A percentile compares a stretch with the other conserved stretches of the same genome.
phyloP scores from a whole-genome alignment of 108 stramenopile genomes.

The Conticribra weissflogii region DNA sequence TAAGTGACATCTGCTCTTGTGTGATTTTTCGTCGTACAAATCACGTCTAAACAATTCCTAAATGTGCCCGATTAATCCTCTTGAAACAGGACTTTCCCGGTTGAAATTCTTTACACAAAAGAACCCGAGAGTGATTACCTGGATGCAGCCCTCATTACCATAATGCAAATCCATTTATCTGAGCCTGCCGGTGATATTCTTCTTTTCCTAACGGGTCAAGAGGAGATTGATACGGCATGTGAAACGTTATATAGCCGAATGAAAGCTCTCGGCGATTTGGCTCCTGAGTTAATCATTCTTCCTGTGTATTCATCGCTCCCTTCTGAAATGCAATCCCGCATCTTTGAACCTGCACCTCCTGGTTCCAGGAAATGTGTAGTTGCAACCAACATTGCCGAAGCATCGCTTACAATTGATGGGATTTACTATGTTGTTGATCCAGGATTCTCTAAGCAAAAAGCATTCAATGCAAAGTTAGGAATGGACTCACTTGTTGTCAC shows the following conservation, averaged over 20 bases:
- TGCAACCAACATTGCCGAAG: conserved; percentile 99
- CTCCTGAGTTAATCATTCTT: conserved; percentile 96
- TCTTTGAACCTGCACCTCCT: conserved; percentile 97
- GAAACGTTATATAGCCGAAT: conserved; percentile 96
- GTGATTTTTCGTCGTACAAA: no score
- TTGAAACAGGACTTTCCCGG: conserved; percentile 96
- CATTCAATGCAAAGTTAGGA: conserved; percentile 96
- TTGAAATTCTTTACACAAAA: conserved; percentile 97
- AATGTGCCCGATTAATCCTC: no score
- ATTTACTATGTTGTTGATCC: conserved; percentile 99
- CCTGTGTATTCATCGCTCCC: conserved; percentile 98
- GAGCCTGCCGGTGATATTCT: conserved; percentile 98
- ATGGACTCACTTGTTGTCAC: conserved; percentile 98
- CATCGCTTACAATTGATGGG: conserved; percentile 98
- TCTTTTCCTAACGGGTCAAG: conserved; percentile 97
- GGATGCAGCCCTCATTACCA: conserved; percentile 95
- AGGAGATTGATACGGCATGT: conserved; percentile 98
- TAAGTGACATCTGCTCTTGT: no score
- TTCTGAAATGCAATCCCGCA: conserved; percentile 98
- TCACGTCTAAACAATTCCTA: no score
- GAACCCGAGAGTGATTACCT: conserved; percentile 97
- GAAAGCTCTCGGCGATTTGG: conserved; percentile 95
- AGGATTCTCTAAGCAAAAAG: conserved; percentile 98
- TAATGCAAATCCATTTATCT: conserved; percentile 98
- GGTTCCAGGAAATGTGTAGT: conserved; percentile 96